Evolutionary conservation across 2,329 filamentous ascomycete genomes (phyloP), one percentile per base, ranked within the genome.

Genomic region (Chrysosporium keratinophilum): DNA sequence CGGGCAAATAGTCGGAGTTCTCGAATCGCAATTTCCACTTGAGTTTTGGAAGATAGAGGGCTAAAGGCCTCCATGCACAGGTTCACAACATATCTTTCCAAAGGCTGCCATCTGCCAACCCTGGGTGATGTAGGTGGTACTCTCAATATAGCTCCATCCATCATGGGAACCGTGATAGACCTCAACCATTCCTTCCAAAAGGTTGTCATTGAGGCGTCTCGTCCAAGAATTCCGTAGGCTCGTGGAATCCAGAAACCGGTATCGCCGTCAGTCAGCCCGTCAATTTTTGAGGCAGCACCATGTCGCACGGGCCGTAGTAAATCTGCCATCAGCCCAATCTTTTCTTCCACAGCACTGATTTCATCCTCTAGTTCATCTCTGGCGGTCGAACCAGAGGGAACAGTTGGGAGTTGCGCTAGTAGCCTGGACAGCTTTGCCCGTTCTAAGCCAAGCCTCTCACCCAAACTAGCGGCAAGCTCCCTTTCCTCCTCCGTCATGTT

Each of bases 151-250:
- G 78, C 82, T 17, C 91, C 88, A 65, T 95, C 89, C 1, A 84
- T 89, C 93, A 97, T 98, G 28, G 93, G 93, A 19, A 95, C 88
- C n/a, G 93, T 77, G 9, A 97, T 80, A 5, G 91, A 90, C 69
- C 88, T 85, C 46, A 98, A 78, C 93, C 93, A 98, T 68, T 98
- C 93, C 69, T 97, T 97, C 90, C 91, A 98, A 71, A 98, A 97
- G 33, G 83, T 81, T 59, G 90, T 89, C 71, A 94, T 80, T 56
- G 82, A 84, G 11, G 78, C 77, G 66, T 98, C 93, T 58, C 87
- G 80, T 34, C 93, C 93, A 58, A 98, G 76, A 57, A 98, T 84
- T 55, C 93, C 93, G 65, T 95, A 98, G 1, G 91, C 89, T 59
- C 93, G 80, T 15, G 93, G 93, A 49, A 88, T 89, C 93, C 93